Base-by-base conservation (phyloP, 768 basidiomycete species). In the Dioszegia crocea region DNA sequence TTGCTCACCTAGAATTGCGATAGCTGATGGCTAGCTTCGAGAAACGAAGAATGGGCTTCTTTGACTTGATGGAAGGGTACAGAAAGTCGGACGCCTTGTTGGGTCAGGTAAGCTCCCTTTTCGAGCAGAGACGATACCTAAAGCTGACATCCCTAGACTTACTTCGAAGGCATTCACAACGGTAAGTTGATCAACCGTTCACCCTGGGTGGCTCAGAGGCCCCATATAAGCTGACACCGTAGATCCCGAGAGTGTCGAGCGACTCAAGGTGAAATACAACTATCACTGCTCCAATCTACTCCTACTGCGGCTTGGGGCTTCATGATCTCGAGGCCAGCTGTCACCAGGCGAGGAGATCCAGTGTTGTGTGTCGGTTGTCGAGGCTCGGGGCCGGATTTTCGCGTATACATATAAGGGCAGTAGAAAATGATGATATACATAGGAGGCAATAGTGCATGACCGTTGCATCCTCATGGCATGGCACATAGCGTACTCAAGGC, bases 1-100 rank as follows among this genome's bases (percentile, higher is more conserved):
- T n/a, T n/a, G n/a, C n/a, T n/a, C n/a, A n/a, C n/a, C n/a, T n/a
- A n/a, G n/a, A n/a, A n/a, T n/a, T n/a, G n/a, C n/a, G n/a, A n/a
- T n/a, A n/a, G n/a, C 31, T 33, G 33, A 38, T 17, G 11, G 19
- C 3, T 40, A 70, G 69, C 55, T 76, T 75, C 44, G 75, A 75
- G 47, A 76, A 76, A 52, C 60, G 75, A 4, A 50, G 75, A 19
- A 72, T 76, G 63, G 75, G 75, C 3, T 76, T 76, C 71, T 75
- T 76, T 51, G 71, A 73, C 44, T 47, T 75, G 58, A 66, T 75
- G 63, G 75, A 76, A 45, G 75, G 75, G 39, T 76, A 76, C 60
- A 67, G 75, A 24, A 76, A 76, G 65, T 73, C 71, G 10, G 71
- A 73, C 57, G 71, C 71, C 12, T 43, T 73, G 52, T 63, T 70